Evolutionary conservation across 257 asterid species (phyloP), one percentile per base, ranked within the genome.

Genomic region (Solanum rostratum): DNA sequence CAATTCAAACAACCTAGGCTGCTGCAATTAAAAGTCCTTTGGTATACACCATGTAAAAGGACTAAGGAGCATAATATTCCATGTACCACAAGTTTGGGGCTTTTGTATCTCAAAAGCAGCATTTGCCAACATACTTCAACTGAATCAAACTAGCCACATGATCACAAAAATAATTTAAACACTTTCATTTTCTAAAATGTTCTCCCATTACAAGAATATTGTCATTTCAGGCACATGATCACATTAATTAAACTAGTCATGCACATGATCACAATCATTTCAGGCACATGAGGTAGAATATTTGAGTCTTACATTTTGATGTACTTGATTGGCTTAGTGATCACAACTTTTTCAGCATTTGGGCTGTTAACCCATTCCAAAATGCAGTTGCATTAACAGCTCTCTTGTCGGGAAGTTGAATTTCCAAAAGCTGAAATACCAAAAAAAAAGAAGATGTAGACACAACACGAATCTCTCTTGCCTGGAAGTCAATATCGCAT

Each of bases 341-440:
- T 92, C 91, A 85, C 86, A 88, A 79, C 90, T 79, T 92, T 91
- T 90, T 91, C 83, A 95, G 84, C 46, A 88, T 91, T 88, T 88
- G 93, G 87, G 98, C 99, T 91, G 98, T 89, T 91, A 97, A 91
- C 62, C 98, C 99, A 84, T 97, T 95, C 98, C 98, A 94, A 89
- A 97, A 97, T 24, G 97, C 92, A 45, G 96, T 89, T 19, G 97
- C 97, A 84, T 83, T 88, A 20, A 95, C 95, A 70, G 89, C 93
- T 39, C 92, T 97, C 86, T 94, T 95, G 81, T 98, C 97, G 0
- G 99, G 97, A 84, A 94, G 94, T 87, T 97, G 99, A 79, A 97
- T 90, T 89, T 97, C 99, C 89, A 94, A 79, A 76, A 95, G 97
- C 99, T 97, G 94, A 85, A 86, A 55, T 39, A 57, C 66, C 12